Conservation (phyloP, 1,284 basidiomycete genomes). For the Violaceomyces palustris region DNA sequence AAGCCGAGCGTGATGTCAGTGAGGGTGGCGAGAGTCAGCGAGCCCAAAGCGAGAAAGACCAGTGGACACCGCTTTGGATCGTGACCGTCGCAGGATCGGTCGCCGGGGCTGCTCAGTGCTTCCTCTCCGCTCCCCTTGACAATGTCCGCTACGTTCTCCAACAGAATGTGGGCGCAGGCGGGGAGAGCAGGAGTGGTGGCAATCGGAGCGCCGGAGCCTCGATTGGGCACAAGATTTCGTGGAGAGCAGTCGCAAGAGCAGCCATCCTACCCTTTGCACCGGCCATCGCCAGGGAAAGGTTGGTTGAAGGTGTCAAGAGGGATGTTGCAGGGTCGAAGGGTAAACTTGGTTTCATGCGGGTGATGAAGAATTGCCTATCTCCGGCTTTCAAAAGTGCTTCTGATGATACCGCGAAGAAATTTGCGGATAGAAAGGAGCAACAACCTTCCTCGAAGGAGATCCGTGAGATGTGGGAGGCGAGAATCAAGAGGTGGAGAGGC, state of each 20-base stretch:
- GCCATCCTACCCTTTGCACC: slow-evolving; percentile 49
- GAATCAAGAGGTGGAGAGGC: slow-evolving; percentile 36
- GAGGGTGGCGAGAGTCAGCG: not conserved
- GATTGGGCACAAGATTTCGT: slow-evolving; percentile 24
- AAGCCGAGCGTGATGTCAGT: no score
- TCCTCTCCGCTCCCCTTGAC: slow-evolving; percentile 54
- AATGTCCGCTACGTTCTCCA: slow-evolving; percentile 54
- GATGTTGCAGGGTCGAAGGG: no score
- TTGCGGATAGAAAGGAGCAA: slow-evolving; percentile 10
- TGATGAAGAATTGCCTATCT: not conserved
- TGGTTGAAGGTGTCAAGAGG: slow-evolving; percentile 32
- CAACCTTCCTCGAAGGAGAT: slow-evolving; percentile 21
- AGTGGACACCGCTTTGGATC: slow-evolving; percentile 41
- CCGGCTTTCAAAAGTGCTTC: no score
- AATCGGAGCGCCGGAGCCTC: no score
- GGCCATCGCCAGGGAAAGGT: slow-evolving; percentile 16
- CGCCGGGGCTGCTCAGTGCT: slow-evolving; percentile 54
- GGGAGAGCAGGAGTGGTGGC: no score
- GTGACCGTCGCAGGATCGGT: slow-evolving; percentile 47
- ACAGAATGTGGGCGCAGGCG: no score
- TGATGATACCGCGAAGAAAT: not conserved
- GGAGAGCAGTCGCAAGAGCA: slow-evolving; percentile 44
- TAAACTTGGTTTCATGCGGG: no score
- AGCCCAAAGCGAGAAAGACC: no score
- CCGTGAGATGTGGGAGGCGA: slow-evolving; percentile 41